These are phyloP conservation scores for Zizania latifolia DNA, from an alignment of 176 grass and related monocot species.

Conservation along the genomic window DNA sequence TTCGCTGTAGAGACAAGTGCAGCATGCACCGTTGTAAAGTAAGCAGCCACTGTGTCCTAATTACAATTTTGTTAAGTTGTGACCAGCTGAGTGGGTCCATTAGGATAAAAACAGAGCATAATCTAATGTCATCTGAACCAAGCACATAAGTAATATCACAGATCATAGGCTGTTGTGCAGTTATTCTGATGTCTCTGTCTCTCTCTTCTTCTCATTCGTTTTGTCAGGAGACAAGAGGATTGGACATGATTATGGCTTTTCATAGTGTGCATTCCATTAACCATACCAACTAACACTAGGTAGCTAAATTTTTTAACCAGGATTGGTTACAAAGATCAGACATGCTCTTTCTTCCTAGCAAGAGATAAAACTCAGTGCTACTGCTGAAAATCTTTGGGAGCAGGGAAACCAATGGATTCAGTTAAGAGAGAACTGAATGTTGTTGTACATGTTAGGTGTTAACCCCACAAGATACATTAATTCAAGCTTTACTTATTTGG, in stretches of 20 bases:
- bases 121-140: background rate
- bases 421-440: constrained; percentile 35
- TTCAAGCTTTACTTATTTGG: constrained; percentile 2
- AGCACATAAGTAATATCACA: background rate
- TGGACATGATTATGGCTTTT: background rate
- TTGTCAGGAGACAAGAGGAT: constrained; percentile 22
- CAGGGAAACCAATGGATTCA: background rate
- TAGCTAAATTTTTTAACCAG: background rate
- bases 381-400: background rate
- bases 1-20: constrained; percentile 15
- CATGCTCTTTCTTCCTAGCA: background rate
- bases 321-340: background rate
- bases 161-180: background rate
- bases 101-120: background rate
- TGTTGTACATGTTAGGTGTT: constrained; percentile 25
- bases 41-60: background rate
- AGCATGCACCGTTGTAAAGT: constrained; percentile 5
- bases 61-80: background rate
- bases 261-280: constrained; percentile 7
- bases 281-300: background rate
- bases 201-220: background rate
- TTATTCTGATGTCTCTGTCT: background rate
- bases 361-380: background rate
- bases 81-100: background rate
- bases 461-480: constrained; percentile 25